Percentiles rank a stretch among this genome's conserved stretches.
phyloP scores from a whole-genome alignment of 495 filamentous ascomycete species.

The Penicillium verhagenii region DNA sequence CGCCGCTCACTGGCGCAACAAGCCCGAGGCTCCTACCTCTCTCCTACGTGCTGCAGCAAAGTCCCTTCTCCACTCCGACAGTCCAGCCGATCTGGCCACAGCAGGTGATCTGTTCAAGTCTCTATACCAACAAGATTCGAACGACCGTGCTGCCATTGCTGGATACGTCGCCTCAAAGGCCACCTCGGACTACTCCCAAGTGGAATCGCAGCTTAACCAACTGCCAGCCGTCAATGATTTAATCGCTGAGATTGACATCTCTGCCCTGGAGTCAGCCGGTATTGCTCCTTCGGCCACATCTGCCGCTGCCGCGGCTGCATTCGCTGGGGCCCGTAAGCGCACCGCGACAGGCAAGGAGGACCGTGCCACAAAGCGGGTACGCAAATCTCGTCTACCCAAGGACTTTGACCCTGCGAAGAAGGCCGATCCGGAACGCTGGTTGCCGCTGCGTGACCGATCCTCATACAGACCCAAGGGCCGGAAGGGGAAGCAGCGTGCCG shows the following conservation, averaged over 20 bases:
- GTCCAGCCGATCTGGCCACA: constrained; percentile 59
- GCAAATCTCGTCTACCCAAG: constrained; percentile 72
- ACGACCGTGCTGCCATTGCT: constrained; percentile 65
- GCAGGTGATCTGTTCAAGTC: constrained; percentile 74
- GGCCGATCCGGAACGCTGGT: constrained; percentile 87
- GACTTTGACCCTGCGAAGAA: constrained; percentile 72
- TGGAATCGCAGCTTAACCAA: constrained; percentile 56
- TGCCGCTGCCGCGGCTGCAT: constrained; percentile 33
- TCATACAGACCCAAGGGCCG: constrained; percentile 86
- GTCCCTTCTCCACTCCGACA: constrained; percentile 72
- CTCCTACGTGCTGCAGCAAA: constrained; percentile 78
- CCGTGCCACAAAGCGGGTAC: constrained; percentile 60
- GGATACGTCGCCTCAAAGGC: constrained; percentile 84
- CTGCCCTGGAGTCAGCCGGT: constrained; percentile 72
- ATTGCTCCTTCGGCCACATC: constrained; percentile 58
- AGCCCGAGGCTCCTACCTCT: constrained; percentile 48
- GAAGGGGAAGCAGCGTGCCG: constrained; percentile 81
- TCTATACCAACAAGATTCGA: constrained; percentile 60
- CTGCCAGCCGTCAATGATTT: constrained; percentile 68
- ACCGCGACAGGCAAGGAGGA: constrained; percentile 48
- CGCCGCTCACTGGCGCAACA: constrained; percentile 73
- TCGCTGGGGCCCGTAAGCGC: constrained; percentile 56
- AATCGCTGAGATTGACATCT: constrained; percentile 63
- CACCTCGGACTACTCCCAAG: constrained; percentile 58
- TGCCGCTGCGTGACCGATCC: constrained; percentile 84